phyloP scores from a whole-genome alignment of 371 early-diverging fungal genomes.

The Mucor circinelloides region DNA sequence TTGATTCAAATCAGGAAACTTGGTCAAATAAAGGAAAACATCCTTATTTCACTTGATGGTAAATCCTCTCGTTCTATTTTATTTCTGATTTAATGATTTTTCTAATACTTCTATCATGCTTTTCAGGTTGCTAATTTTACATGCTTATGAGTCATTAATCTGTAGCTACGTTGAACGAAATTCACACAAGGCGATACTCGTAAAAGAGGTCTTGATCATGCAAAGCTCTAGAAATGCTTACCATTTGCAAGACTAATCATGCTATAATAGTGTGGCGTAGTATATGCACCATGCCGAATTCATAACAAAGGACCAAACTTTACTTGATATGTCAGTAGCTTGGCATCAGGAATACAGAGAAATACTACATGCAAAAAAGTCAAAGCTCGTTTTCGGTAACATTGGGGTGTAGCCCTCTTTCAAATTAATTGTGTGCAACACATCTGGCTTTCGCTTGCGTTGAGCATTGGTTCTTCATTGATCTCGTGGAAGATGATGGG shows the following conservation, averaged over 20 bases:
- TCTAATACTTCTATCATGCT: not conserved
- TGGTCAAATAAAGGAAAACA: constrained; percentile 4
- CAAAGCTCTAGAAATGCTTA: too few species aligned
- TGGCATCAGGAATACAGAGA: too few species aligned
- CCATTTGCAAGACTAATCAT: too few species aligned
- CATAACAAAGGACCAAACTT: too few species aligned
- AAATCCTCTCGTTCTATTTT: not conserved
- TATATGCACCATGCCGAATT: too few species aligned
- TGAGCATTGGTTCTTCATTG: not conserved
- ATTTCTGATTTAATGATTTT: not conserved
- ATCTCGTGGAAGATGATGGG: not conserved
- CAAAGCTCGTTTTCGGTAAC: not conserved
- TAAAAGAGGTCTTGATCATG: not conserved
- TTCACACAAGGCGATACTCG: not conserved
- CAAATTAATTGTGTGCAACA: not conserved
- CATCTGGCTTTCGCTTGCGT: not conserved
- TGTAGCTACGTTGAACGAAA: not conserved
- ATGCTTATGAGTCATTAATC: not conserved
- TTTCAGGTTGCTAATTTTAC: not conserved
- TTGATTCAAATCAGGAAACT: constrained; percentile 3
- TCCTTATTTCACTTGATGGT: not conserved
- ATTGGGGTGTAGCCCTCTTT: not conserved
- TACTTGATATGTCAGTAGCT: too few species aligned
- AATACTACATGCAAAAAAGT: not conserved
- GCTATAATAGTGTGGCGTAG: too few species aligned